Evolutionary conservation across 148 eudicot genomes (phyloP), one percentile per base, ranked within the genome.

Genomic region (Arbutus unedo): DNA sequence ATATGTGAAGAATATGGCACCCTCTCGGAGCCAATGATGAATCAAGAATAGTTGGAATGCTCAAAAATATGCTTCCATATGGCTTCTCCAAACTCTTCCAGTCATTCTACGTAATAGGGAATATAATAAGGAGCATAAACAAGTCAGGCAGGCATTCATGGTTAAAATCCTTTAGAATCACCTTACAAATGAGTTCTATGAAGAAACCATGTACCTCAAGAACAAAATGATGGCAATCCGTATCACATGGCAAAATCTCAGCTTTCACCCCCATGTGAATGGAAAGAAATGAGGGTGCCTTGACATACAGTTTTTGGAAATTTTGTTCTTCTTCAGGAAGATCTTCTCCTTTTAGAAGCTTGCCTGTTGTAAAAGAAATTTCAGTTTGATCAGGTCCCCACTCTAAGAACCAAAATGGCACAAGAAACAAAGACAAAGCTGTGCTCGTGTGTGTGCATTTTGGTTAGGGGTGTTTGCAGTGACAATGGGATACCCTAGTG

Each of bases 261-360:
- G 98, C 92, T 89, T 90, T 96, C 79, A 96, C 92, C 78, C 97
- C 99, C 93, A 96, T 81, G 86, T 96, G 99, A 81, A 96, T 94
- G 8, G 98, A 96, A 87, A 96, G 93, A 89, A 96, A 96, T 82
- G 99, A 96, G 25, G 99, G 99, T 9, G 98, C 99, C 83, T 96
- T 95, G 15, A 92, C 93, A 83, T 96, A 96, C 41, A 91, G 81
- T 83, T 94, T 90, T 87, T 92, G 99, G 87, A 96, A 96, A 83
- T 85, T 90, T 82, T 92, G 86, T 88, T 96, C 99, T 86, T 93
- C 98, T 85, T 91, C 88, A 13, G 99, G 99, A 62, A 96, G 87
- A 77, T 92, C 86, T 80, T 93, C 92, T 44, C 84, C 74, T 83
- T 96, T 92, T 75, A 96, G 81, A 85, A 96, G 97, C 87, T 93